phyloP scores from a whole-genome alignment of 768 basidiomycete species.

The Pleurotus pulmonarius region DNA sequence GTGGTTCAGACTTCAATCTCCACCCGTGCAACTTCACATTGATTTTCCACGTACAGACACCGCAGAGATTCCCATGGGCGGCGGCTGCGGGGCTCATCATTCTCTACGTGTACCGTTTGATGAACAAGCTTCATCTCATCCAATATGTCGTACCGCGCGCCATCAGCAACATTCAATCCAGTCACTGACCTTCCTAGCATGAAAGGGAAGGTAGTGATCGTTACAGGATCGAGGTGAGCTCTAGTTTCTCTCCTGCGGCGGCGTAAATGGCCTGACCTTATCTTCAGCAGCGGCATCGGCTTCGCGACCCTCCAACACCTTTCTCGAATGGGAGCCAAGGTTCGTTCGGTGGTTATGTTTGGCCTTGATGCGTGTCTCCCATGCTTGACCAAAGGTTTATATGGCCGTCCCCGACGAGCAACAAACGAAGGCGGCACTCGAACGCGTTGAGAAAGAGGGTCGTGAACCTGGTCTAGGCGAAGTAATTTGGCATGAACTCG shows the following conservation, averaged over 20 bases:
- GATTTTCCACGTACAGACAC: too few relatives aligned
- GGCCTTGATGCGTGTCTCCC: not conserved
- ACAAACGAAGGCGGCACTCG: slow-evolving; percentile 27
- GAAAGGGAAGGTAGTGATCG: slow-evolving; percentile 42
- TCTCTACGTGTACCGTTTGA: not conserved
- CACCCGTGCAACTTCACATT: too few relatives aligned
- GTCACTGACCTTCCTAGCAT: slow-evolving; percentile 41
- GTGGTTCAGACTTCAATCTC: too few relatives aligned
- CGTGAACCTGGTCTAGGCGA: slow-evolving; percentile 25
- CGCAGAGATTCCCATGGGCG: too few relatives aligned
- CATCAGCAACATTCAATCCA: slow-evolving; percentile 17
- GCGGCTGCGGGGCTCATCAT: too few relatives aligned
- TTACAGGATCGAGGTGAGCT: slow-evolving; percentile 44
- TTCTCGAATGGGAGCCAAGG: slow-evolving; percentile 37
- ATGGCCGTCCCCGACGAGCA: slow-evolving; percentile 29
- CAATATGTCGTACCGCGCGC: not conserved
- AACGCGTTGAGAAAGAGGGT: slow-evolving; percentile 27
- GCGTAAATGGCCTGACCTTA: not conserved
- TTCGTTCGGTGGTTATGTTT: slow-evolving; percentile 12
- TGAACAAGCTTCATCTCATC: not conserved
- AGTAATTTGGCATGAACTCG: slow-evolving; percentile 27
- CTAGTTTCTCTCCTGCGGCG: not conserved
- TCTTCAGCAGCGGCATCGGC: slow-evolving; percentile 30
- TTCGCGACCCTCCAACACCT: slow-evolving; percentile 33
- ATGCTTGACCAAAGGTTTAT: slow-evolving; percentile 12